phyloP scores from a whole-genome alignment of 345 rosid genomes.

The Linum tenue region DNA sequence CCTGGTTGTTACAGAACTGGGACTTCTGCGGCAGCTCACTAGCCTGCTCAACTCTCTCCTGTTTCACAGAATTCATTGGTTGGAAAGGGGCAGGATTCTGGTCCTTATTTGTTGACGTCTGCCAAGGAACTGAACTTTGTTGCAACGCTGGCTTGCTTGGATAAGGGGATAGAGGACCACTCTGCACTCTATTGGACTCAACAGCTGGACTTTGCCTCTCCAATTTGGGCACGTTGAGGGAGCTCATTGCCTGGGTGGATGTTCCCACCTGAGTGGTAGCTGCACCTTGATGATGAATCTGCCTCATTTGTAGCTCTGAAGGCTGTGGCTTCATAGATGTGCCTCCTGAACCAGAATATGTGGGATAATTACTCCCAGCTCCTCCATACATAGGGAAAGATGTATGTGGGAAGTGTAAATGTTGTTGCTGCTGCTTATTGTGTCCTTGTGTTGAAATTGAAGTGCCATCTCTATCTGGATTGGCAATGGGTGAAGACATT shows the following conservation, averaged over 20 bases:
- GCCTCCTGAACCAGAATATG: conserved; percentile 49
- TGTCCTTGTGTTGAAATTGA: conserved; percentile 49
- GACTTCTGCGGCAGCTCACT: conserved; percentile 40
- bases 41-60: conserved; percentile 53
- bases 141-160: conserved; percentile 45
- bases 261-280: conserved; percentile 39
- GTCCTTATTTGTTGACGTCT: conserved; percentile 37
- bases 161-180: conserved; percentile 40
- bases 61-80: conserved; percentile 49
- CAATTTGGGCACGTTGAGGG: conserved; percentile 48
- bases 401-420: conserved; percentile 52
- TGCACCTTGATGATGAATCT: conserved; percentile 42
- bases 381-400: conserved; percentile 60
- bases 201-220: conserved; percentile 46
- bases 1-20: conserved; percentile 23
- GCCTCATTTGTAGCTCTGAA: conserved; percentile 64
- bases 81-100: conserved; percentile 29
- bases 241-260: conserved; percentile 22
- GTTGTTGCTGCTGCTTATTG: conserved; percentile 60
- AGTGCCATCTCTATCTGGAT: conserved; percentile 40
- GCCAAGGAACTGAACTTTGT: conserved; percentile 46
- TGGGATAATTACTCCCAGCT: conserved; percentile 39
- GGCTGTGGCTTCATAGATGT: conserved; percentile 53
- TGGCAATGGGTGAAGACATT: conserved; percentile 36
- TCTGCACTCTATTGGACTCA: conserved; percentile 45